Evolutionary conservation across 2,329 filamentous ascomycete genomes (phyloP).

Genomic region (Leptographium procerum): DNA sequence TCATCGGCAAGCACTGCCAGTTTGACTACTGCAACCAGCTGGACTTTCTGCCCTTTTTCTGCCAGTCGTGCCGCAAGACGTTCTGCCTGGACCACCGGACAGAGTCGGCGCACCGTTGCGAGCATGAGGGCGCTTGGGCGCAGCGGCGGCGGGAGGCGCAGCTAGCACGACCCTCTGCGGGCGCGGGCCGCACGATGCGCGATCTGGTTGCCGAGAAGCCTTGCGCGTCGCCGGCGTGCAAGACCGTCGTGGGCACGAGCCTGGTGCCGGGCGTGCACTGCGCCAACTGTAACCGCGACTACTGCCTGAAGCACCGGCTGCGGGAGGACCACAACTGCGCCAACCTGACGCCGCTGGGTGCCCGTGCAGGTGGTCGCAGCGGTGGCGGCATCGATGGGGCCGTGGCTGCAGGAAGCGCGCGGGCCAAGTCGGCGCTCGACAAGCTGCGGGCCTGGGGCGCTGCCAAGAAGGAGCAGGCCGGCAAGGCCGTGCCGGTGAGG

Average conservation of each 20-base stretch:
- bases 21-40: conserved; percentile 85
- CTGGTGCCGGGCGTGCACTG: conserved; percentile 62
- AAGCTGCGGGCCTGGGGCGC: conserved; percentile 71
- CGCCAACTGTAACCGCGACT: conserved; percentile 56
- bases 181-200: conserved; percentile 40
- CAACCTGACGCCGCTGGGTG: conserved; percentile 53
- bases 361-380: conserved; percentile 23
- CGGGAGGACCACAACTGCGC: conserved; percentile 75
- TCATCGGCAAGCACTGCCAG: conserved; percentile 86
- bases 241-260: conserved; percentile 58
- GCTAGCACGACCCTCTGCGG: conserved; percentile 40
- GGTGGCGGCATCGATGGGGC: not conserved
- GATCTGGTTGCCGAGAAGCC: conserved; percentile 51
- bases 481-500: conserved; percentile 45
- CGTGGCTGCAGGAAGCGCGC: conserved; percentile 42
- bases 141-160: conserved; percentile 42
- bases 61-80: conserved; percentile 73
- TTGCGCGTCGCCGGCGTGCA: conserved; percentile 56
- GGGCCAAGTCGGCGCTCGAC: conserved; percentile 59
- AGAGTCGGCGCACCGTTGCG: conserved; percentile 66
- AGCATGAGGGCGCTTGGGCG: conserved; percentile 50
- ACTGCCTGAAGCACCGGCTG: conserved; percentile 68
- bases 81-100: conserved; percentile 92
- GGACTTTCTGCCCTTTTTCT: conserved; percentile 91
- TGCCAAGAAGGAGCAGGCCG: conserved; percentile 56